A percentile compares a stretch with the other conserved stretches of the same genome.
These are phyloP conservation scores for Magnusiomyces paraingens DNA, from an alignment of 1,139 yeast species.

Conservation along the genomic window DNA sequence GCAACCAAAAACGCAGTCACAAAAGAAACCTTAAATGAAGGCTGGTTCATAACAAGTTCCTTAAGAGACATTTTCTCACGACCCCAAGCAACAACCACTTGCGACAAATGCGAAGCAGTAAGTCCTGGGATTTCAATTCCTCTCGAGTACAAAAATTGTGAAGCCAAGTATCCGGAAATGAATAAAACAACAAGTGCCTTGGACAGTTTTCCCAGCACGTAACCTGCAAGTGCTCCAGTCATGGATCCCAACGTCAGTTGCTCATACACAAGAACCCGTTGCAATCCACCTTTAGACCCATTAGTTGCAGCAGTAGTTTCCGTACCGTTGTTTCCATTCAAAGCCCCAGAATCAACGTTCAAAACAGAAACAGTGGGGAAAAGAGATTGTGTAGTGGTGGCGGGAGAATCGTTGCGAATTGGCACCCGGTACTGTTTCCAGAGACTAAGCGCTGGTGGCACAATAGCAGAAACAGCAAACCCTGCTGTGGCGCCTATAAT, in stretches of 20 bases:
- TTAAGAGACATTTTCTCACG: slow-evolving; percentile 44
- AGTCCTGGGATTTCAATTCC: slow-evolving; percentile 39
- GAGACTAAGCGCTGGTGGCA: background rate
- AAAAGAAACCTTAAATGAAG: slow-evolving; percentile 61
- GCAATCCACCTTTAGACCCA: slow-evolving; percentile 3
- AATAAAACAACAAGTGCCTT: slow-evolving; percentile 50
- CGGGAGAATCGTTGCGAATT: background rate
- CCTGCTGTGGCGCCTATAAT: background rate
- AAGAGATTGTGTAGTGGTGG: background rate
- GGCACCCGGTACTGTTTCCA: background rate
- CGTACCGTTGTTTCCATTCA: background rate
- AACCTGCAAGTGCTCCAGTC: slow-evolving; percentile 57
- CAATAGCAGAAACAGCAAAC: background rate
- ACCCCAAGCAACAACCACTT: slow-evolving; percentile 39
- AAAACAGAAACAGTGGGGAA: background rate
- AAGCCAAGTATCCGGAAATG: slow-evolving; percentile 43
- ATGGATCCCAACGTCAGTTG: slow-evolving; percentile 66
- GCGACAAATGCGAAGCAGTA: slow-evolving; percentile 38
- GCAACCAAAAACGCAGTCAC: slow-evolving; percentile 54
- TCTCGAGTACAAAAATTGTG: slow-evolving; percentile 55
- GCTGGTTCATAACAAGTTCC: slow-evolving; percentile 51
- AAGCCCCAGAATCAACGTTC: too few relatives aligned
- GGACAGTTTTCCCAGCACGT: slow-evolving; percentile 59
- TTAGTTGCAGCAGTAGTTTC: background rate
- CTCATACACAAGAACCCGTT: slow-evolving; percentile 44